Evolutionary conservation across 257 asterid genomes (phyloP).

Genomic region (Solanum clarkiae): DNA sequence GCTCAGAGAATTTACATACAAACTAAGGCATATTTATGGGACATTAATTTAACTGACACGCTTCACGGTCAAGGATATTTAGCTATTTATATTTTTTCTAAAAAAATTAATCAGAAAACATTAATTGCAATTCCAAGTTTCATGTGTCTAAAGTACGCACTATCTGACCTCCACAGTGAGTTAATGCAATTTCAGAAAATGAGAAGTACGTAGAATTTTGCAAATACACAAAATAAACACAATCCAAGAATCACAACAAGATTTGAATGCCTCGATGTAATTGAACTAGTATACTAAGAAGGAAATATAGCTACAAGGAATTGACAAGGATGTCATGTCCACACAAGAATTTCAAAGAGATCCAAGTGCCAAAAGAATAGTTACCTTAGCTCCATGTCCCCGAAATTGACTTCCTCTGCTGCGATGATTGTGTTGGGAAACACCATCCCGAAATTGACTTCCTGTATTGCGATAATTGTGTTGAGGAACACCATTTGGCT

Average conservation of each 20-base stretch:
- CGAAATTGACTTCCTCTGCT: neutral
- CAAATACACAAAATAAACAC: neutral
- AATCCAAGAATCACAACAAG: neutral
- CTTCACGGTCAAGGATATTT: neutral
- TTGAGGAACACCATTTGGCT: neutral
- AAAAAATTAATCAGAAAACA: neutral
- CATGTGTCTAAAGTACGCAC: neutral
- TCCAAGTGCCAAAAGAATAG: neutral
- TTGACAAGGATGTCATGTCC: neutral
- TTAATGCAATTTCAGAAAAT: neutral
- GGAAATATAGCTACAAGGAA: neutral
- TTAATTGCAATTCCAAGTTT: neutral
- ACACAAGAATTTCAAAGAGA: neutral
- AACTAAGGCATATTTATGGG: neutral
- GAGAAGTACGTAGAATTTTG: neutral
- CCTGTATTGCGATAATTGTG: neutral
- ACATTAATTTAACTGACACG: neutral
- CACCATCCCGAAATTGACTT: neutral
- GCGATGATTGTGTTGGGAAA: neutral
- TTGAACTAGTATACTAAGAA: neutral
- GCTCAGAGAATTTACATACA: neutral
- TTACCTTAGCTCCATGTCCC: neutral
- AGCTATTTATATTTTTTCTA: neutral
- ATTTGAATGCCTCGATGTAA: neutral
- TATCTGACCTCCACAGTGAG: neutral